phyloP scores from a whole-genome alignment of 2,329 filamentous ascomycete genomes.

The Bisporella sp. region DNA sequence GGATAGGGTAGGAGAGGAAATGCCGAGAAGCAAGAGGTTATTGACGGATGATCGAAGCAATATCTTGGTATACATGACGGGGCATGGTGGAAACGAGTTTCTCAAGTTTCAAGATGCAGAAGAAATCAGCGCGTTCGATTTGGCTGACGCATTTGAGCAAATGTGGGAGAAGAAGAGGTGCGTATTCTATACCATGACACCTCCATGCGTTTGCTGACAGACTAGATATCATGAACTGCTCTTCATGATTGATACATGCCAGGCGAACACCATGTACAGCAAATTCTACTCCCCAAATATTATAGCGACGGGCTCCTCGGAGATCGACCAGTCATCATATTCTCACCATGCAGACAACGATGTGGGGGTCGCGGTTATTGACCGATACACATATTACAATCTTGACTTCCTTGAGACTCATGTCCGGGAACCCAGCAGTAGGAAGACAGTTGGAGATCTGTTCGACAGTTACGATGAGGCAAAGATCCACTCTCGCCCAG shows the following conservation, averaged over 20 bases:
- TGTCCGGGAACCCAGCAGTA: constrained; percentile 76
- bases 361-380: constrained; percentile 95
- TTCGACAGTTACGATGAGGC: constrained; percentile 94
- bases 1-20: constrained; percentile 88
- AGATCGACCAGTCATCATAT: constrained; percentile 93
- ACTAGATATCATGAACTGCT: constrained; percentile 86
- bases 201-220: constrained; percentile 1
- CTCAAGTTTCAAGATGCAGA: constrained; percentile 98
- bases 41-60: constrained; percentile 95
- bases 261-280: constrained; percentile 98
- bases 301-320: constrained; percentile 92
- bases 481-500: constrained; percentile 90
- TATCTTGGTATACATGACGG: constrained; percentile 98
- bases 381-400: constrained; percentile 98
- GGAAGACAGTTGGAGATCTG: constrained; percentile 84
- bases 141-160: constrained; percentile 96
- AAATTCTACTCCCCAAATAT: constrained; percentile 98
- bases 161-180: constrained; percentile 99
- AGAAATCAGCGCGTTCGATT: constrained; percentile 92
- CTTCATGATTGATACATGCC: constrained; percentile 99
- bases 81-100: constrained; percentile 95
- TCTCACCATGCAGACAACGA: constrained; percentile 98
- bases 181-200: background rate
- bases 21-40: constrained; percentile 87
- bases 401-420: constrained; percentile 92